Evolutionary conservation across 2,329 filamentous ascomycete species (phyloP), one percentile per base, ranked within the genome.

Genomic region (Botrytis pseudocinerea): DNA sequence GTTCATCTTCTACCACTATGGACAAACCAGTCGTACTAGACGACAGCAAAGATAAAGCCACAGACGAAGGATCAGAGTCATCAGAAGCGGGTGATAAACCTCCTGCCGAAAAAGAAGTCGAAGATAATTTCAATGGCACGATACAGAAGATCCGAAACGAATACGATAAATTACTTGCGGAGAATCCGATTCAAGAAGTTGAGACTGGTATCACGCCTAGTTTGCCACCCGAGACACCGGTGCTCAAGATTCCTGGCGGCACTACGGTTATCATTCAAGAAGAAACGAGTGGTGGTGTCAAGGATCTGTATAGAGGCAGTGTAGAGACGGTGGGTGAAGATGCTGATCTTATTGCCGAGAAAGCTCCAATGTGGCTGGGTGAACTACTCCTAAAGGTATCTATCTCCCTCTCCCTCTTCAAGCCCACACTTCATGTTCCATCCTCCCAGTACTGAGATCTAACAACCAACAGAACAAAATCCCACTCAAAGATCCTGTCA

Each of bases 231-330:
- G 93, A 96, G 75, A 94, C 93, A 1, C 93, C 93, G 0, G 89
- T 94, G 12, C 83, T 96, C 54, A 93, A 92, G 78, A 87, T 92
- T 7, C 92, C 93, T 1, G 82, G 86, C 1, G 89, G 86, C 59
- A 92, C 89, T 44, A 90, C 89, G 77, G 86, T 92, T 63, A 90
- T 92, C 70, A 88, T 92, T 66, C 90, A 92, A 78, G 90, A 92
- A 79, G 90, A 92, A 80, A 91, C 88, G 2, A 86, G 85, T 10
- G 90, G 90, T 57, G 90, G 90, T 70, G 91, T 88, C 73, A 93
- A 93, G 42, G 96, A 98, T 84, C 85, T 98, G 18, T 99, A 98
- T 80, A 89, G 96, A 79, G 95, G 96, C 42, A 97, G 92, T 4
- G 93, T 98, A 4, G 92, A 89, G 72, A 90, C 89, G 12, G 87